Evolutionary conservation across 805 yeast genomes (phyloP).

Genomic region (Starmerella etchellsii): DNA sequence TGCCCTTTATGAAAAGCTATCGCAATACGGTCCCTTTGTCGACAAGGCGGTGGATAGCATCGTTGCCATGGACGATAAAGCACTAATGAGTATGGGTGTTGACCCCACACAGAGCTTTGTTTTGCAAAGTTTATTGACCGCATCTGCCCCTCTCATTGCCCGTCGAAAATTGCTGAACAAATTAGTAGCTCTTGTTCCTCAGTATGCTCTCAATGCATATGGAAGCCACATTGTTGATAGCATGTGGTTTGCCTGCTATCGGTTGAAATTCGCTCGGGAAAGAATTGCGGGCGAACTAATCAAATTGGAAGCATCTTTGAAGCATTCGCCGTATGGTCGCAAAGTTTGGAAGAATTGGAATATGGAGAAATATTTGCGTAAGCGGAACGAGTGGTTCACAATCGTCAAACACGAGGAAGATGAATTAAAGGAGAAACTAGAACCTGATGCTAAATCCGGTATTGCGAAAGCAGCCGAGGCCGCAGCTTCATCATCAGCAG

Average conservation of each 20-base stretch:
- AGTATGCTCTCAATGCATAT: constrained; percentile 67
- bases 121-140: constrained; percentile 50
- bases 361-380: constrained; percentile 64
- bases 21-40: constrained; percentile 53
- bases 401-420: constrained; percentile 26
- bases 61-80: constrained; percentile 35
- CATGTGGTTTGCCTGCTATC: constrained; percentile 65
- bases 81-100: constrained; percentile 57
- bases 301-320: constrained; percentile 50
- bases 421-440: constrained; percentile 15
- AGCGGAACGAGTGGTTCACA: constrained; percentile 71
- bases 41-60: constrained; percentile 34
- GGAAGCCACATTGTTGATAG: constrained; percentile 86
- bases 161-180: constrained; percentile 60
- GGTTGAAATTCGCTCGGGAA: constrained; percentile 74
- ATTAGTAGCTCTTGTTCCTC: constrained; percentile 41
- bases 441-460: not conserved
- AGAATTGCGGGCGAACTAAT: constrained; percentile 58
- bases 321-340: constrained; percentile 77
- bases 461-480: not conserved
- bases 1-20: constrained; percentile 52
- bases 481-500: not conserved
- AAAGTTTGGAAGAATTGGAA: constrained; percentile 93
- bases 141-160: constrained; percentile 36
- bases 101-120: constrained; percentile 90